Percentiles rank a stretch among this genome's conserved stretches.
These are phyloP conservation scores for Lepidium aucheri DNA, from an alignment of 345 rosid species.

Conservation along the genomic window DNA sequence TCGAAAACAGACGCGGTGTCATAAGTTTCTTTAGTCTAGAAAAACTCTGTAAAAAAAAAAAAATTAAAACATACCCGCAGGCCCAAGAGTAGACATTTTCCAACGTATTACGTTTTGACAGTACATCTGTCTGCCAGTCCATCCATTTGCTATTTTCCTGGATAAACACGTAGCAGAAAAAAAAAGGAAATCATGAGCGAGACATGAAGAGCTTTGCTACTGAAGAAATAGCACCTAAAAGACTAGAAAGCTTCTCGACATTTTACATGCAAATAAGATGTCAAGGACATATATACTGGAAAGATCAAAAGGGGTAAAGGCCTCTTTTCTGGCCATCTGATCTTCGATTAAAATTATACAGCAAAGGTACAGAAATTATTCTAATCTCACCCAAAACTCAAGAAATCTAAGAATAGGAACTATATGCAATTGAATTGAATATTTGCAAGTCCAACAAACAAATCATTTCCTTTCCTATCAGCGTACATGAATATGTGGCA, in stretches of 20 bases:
- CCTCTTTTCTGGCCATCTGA: background rate
- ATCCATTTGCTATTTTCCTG: constrained; percentile 69
- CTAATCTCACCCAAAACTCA: background rate
- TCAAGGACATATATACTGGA: background rate
- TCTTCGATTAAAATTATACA: background rate
- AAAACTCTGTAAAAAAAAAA: background rate
- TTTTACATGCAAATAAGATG: constrained; percentile 2
- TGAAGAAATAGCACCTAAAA: background rate
- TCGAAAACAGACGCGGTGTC: background rate
- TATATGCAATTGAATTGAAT: background rate
- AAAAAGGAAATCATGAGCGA: background rate
- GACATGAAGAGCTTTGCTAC: background rate
- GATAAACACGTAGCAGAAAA: constrained; percentile 10
- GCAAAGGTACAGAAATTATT: background rate
- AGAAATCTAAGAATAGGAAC: background rate
- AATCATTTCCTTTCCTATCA: background rate
- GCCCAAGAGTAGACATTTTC: constrained; percentile 88
- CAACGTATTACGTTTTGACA: constrained; percentile 67
- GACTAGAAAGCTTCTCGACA: background rate
- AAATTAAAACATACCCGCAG: constrained; percentile 58
- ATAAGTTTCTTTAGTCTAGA: background rate
- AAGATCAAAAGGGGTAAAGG: background rate
- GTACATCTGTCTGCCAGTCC: constrained; percentile 65
- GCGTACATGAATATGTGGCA: constrained; percentile 3
- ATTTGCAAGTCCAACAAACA: background rate